Conservation (phyloP, 768 basidiomycete species). For the Lyophyllum atratum region DNA sequence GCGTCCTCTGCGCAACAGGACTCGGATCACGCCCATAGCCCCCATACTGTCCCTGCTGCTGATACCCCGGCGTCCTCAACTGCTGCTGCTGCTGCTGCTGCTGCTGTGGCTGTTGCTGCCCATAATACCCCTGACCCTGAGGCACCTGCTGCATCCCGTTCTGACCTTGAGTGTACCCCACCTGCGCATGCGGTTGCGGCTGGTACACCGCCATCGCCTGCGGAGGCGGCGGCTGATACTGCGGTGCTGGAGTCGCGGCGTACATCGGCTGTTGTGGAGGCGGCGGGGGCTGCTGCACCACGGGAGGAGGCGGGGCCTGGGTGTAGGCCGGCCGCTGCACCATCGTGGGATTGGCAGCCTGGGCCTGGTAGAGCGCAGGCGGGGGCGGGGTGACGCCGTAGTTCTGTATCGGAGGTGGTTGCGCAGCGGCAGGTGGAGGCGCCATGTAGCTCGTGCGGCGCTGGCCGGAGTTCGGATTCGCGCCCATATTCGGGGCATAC, state of each 20-base stretch:
- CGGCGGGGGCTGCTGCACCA: constrained; percentile 10
- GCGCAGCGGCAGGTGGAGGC: constrained; percentile 21
- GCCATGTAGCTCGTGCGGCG: constrained; percentile 35
- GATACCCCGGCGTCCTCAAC: constrained; percentile 29
- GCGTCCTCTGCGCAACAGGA: constrained; percentile 45
- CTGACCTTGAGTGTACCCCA: constrained; percentile 8
- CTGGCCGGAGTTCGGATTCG: neutral
- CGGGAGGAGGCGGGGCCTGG: neutral
- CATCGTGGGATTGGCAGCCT: constrained; percentile 18
- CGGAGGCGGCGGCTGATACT: neutral
- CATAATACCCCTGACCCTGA: constrained; percentile 15
- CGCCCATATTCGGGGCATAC: neutral
- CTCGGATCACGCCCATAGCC: constrained; percentile 46
- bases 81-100: constrained; percentile 28
- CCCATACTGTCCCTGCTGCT: constrained; percentile 31
- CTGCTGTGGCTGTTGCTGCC: constrained; percentile 29
- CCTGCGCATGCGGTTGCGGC: constrained; percentile 25
- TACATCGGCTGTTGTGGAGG: constrained; percentile 10
- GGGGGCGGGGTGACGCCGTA: constrained; percentile 41
- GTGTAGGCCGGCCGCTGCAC: constrained; percentile 31
- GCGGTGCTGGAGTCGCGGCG: constrained; percentile 10
- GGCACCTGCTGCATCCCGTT: constrained; percentile 6
- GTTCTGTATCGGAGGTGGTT: constrained; percentile 35
- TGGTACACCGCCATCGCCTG: constrained; percentile 20
- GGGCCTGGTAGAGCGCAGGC: constrained; percentile 39